Percentiles rank a stretch among this genome's conserved stretches.
These are phyloP conservation scores for Sphagnum contortum DNA, from an alignment of 225 moss, liverwort and hornwort species.

Conservation along the genomic window DNA sequence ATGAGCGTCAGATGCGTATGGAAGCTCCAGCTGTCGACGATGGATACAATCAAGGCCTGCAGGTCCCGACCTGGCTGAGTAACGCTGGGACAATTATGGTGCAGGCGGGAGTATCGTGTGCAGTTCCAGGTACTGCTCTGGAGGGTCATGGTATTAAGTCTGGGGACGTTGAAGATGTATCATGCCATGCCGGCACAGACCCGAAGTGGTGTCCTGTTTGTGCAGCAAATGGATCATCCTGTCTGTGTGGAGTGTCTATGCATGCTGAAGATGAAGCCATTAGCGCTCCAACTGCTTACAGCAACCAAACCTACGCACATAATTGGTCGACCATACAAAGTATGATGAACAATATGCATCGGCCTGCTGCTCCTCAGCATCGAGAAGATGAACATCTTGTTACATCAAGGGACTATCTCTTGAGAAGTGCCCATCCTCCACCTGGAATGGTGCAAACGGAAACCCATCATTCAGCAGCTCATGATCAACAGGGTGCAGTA, in stretches of 20 bases:
- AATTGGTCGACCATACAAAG: slow-evolving; percentile 26
- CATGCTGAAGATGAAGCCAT: slow-evolving; percentile 9
- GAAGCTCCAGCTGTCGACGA: slow-evolving; percentile 6
- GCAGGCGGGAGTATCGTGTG: slow-evolving; percentile 12
- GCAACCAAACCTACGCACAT: slow-evolving; percentile 20
- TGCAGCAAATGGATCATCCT: slow-evolving; percentile 16
- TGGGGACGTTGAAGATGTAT: too few species aligned
- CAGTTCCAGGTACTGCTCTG: slow-evolving; percentile 8
- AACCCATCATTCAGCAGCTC: slow-evolving; percentile 28
- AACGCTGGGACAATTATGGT: slow-evolving; percentile 19
- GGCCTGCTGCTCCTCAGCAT: slow-evolving; percentile 11
- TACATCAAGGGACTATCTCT: slow-evolving; percentile 8
- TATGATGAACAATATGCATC: not conserved
- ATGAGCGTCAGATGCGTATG: slow-evolving; percentile 8
- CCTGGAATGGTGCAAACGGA: slow-evolving; percentile 20
- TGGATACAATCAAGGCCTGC: slow-evolving; percentile 2
- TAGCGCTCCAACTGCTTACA: slow-evolving; percentile 4
- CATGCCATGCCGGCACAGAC: slow-evolving; percentile 3
- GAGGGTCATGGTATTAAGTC: too few species aligned
- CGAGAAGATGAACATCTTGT: slow-evolving; percentile 11
- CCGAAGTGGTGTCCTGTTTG: slow-evolving; percentile 31
- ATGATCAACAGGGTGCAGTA: slow-evolving; percentile 9
- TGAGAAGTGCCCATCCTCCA: slow-evolving; percentile 12
- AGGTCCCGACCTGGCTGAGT: slow-evolving; percentile 39
- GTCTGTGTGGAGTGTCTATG: slow-evolving; percentile 24